Base-by-base conservation (phyloP, 2,329 filamentous ascomycete species). In the Aspergillus sp. region DNA sequence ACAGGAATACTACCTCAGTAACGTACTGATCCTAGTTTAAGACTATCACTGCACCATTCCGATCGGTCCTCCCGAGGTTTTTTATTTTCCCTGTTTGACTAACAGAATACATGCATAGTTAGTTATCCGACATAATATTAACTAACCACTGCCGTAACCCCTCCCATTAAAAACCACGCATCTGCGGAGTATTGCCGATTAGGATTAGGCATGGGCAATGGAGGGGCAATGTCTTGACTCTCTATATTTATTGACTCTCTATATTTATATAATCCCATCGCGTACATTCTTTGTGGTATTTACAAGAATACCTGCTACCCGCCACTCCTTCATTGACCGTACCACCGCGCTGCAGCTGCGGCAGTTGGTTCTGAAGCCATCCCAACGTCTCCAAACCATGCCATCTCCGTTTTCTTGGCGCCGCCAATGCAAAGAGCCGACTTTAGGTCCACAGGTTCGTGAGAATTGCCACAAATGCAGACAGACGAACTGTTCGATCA, bases 161-260 rank as follows among this genome's bases (percentile, higher is more conserved):
- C 33, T 31, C 21, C 17, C 27, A 39, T 50, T 46, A 17, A 51
- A 51, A 37, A 50, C 17, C 35, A 8, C 21, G 27, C 44, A 40
- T 45, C 33, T 46, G n/a, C 52, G 52, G 44, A 48, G 52, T 48
- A 55, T 43, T 48, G 27, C 52, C 45, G 51, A 39, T n/a, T 25
- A 51, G 21, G 51, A 39, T n/a, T 25, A 51, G 21, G 43, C 7
- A 39, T n/a, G 23, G 35, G 5, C 12, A 52, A 4, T 51, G 15
- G 46, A n/a, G n/a, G 23, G 35, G 35, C 35, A 37, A n/a, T 37
- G 15, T 37, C 12, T 14, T 37, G 35, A 37, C 15, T 14, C 33
- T 12, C 11, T 37, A 19, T 19, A 19, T 19, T 19, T 19, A 19
- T 19, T 19, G 19, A 19, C 3, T 33, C 31, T 7, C 31, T 33